These are phyloP conservation scores for Trametes hirsuta DNA, from an alignment of 1,284 basidiomycete genomes.

Conservation along the genomic window DNA sequence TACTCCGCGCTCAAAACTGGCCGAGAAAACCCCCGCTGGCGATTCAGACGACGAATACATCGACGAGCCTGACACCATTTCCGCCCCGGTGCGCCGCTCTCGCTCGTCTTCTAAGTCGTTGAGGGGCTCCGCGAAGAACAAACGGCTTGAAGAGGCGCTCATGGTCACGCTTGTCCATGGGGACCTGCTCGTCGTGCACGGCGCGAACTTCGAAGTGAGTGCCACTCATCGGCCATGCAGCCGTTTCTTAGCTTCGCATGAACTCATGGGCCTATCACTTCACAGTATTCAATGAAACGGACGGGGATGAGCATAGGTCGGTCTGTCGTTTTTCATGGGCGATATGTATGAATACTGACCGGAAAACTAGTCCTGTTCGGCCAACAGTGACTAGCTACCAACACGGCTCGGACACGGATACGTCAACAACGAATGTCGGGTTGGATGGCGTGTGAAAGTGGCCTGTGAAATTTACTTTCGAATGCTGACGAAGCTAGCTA, in stretches of 20 bases:
- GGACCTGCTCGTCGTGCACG: conserved; percentile 52
- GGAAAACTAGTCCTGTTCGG: too few species aligned
- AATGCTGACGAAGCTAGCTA: too few species aligned
- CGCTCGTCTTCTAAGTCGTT: neutral
- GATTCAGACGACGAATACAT: neutral
- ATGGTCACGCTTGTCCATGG: conserved; percentile 59
- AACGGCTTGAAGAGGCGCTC: conserved; percentile 29
- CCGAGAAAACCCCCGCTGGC: neutral
- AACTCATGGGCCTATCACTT: neutral
- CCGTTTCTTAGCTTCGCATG: neutral
- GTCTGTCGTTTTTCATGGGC: neutral
- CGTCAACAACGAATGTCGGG: too few species aligned
- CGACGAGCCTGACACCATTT: neutral
- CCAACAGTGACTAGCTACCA: too few species aligned
- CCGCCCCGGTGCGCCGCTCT: neutral
- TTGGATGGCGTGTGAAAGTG: too few species aligned
- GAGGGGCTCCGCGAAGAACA: neutral
- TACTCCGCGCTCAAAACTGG: neutral
- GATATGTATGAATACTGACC: too few species aligned
- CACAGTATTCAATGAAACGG: conserved; percentile 21
- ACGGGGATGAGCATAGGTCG: conserved; percentile 26
- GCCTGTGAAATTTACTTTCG: too few species aligned
- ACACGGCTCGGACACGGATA: too few species aligned
- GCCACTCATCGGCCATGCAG: neutral
- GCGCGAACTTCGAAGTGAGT: conserved; percentile 58